Base-by-base conservation (phyloP, 176 grass and related monocot genomes). In the Rhynchospora breviuscula region DNA sequence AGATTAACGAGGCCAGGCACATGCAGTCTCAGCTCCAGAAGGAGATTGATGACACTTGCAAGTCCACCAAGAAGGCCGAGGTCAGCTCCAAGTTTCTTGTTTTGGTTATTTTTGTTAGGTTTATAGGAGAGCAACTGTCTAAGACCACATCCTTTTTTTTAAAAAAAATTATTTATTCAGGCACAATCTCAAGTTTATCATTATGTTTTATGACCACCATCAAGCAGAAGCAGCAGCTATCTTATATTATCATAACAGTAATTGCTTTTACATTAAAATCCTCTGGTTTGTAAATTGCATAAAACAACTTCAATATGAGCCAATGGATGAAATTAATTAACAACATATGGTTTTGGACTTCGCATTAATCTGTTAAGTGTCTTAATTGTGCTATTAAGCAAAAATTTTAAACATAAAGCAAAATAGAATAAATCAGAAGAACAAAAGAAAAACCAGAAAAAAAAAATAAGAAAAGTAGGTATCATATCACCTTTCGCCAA, bases 21-120 rank as follows among this genome's bases (percentile, higher is more conserved):
- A 64, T 8, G 46, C 62, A 82, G 44, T 7, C 18, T 67, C 79
- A 87, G 79, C 68, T 80, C 8, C 84, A 93, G 26, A 90, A 75
- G 80, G 86, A 95, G 54, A 86, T 95, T 51, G 49, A 83, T 77
- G 89, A 91, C 69, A 79, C 89, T 86, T 90, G 81, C 79, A 87
- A 83, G 63, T 52, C 82, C 57, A 86, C 84, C 53, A 88, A 86
- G 84, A 87, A 86, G 73, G 84, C 74, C 68, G 93, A 98, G 93
- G 96, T 98, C 25, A 78, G 91, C 31, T 78, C 48, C 8, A 66
- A 82, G 5, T 66, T 68, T 49, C 47, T 82, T 47, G 12, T 48
- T 52, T 64, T 52, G 47, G 18, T 67, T 82, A 46, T 64, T 64
- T 62, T 64, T 67, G 15, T 48, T 67, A 8, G 17, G 14, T n/a